Evolutionary conservation across 2,329 filamentous ascomycete species (phyloP), one percentile per base, ranked within the genome.

Genomic region (Lasiodiplodia gonubiensis): DNA sequence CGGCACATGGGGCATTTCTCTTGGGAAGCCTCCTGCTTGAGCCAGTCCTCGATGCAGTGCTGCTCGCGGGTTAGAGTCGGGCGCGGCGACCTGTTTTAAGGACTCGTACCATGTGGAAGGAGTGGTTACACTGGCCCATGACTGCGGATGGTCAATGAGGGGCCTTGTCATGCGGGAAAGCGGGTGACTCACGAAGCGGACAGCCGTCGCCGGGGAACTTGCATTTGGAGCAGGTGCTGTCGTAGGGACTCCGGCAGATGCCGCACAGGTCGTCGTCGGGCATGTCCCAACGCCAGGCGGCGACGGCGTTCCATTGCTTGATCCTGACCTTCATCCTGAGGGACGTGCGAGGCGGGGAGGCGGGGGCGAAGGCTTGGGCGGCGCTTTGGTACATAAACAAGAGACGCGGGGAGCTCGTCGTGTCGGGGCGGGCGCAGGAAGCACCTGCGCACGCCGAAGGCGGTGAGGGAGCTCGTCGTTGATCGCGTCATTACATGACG

Each of bases 1-100:
- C 95, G 88, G 77, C 95, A 99, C 95, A 99, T 98, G 33, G 95
- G 95, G 78, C 95, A 99, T 70, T 97, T 91, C 25, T 94, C 94
- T 74, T 93, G 94, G 33, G 94, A 92, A 14, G 92, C 90, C 70
- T 98, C 95, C 78, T 97, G 94, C 75, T 95, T 92, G 73, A 99
- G 93, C 95, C 95, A 99, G 75, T 93, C 92, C 73, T 91, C 86
- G 73, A 99, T 95, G 80, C 95, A 99, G 80, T 99, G 95, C 93
- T 97, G 37, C 12, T 12, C 11, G 30, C 72, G 42, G 70, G 71
- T 68, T 35, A 69, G 65, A 46, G 21, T 30, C 23, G 7, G 12
- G 33, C 25, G 16, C 27, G 12, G 25, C 14, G 2, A 18, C 8
- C 23, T 7, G 18, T 16, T 21, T 42, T 8, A 27, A 14, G 4